These are phyloP conservation scores for Bipolaris bicolor DNA, from an alignment of 2,329 filamentous ascomycete genomes.

Conservation along the genomic window DNA sequence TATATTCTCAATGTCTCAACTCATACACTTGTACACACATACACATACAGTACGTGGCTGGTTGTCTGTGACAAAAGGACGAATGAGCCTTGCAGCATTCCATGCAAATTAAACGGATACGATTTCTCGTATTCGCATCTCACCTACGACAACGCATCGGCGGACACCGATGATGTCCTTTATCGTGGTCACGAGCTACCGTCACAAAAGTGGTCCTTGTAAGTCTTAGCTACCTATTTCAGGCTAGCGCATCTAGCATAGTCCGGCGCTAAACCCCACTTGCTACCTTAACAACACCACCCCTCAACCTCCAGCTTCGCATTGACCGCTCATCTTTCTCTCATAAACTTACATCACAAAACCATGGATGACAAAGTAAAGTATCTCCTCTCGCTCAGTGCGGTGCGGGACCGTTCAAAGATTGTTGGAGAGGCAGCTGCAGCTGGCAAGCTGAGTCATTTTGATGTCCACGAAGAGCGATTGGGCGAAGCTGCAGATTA, in stretches of 20 bases:
- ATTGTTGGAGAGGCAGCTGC: constrained; percentile 34
- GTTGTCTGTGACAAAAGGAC: neutral
- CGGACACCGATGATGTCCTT: constrained; percentile 9
- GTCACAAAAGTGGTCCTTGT: constrained; percentile 10
- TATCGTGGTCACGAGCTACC: constrained; percentile 13
- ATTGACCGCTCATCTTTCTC: neutral
- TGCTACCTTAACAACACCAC: constrained; percentile 13
- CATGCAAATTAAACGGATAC: neutral
- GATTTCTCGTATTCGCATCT: neutral
- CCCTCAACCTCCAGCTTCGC: constrained; percentile 4
- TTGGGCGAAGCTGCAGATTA: constrained; percentile 81
- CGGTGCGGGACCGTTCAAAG: constrained; percentile 37
- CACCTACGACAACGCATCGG: neutral
- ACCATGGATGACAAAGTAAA: constrained; percentile 33
- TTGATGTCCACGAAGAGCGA: constrained; percentile 81
- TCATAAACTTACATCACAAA: neutral
- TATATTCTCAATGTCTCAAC: constrained; percentile 14
- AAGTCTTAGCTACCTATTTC: constrained; percentile 13
- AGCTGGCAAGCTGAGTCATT: constrained; percentile 69
- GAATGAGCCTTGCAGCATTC: neutral
- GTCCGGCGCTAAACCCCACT: constrained; percentile 14
- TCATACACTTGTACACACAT: neutral
- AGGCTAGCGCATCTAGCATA: constrained; percentile 3
- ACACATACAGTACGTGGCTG: neutral
- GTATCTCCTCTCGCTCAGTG: constrained; percentile 35